These are phyloP conservation scores for Fusarium praegraminearum DNA, from an alignment of 2,329 filamentous ascomycete genomes.

Conservation along the genomic window DNA sequence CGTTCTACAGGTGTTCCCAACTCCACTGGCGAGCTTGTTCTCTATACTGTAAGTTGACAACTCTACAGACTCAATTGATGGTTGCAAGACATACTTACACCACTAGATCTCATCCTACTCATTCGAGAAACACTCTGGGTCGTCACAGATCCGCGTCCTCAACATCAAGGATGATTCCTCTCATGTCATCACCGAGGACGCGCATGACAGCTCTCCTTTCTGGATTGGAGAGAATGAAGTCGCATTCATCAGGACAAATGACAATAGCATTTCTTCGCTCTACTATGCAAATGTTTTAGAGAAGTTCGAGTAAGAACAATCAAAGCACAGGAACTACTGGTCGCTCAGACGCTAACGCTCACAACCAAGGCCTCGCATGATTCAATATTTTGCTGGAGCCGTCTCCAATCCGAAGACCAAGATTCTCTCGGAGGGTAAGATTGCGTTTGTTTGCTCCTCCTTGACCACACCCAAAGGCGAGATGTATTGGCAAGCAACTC, in stretches of 20 bases:
- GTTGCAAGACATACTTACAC: not conserved
- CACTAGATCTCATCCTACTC: constrained; percentile 77
- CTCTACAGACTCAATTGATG: constrained; percentile 10
- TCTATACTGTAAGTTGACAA: constrained; percentile 68
- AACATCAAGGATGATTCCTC: constrained; percentile 76
- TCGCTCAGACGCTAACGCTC: constrained; percentile 8
- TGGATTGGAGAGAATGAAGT: constrained; percentile 80
- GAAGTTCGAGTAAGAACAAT: constrained; percentile 54
- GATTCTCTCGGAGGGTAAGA: constrained; percentile 60
- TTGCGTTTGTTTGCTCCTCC: constrained; percentile 71
- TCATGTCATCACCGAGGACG: constrained; percentile 72
- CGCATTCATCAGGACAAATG: constrained; percentile 64
- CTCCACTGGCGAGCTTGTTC: constrained; percentile 69
- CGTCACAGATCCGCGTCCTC: constrained; percentile 76
- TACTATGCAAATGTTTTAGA: constrained; percentile 54
- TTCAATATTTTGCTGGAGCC: constrained; percentile 63
- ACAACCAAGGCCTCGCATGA: constrained; percentile 53
- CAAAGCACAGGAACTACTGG: not conserved
- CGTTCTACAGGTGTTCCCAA: constrained; percentile 79
- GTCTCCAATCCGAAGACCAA: constrained; percentile 71
- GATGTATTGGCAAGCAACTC: constrained; percentile 74
- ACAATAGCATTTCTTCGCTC: constrained; percentile 62
- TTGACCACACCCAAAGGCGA: constrained; percentile 75
- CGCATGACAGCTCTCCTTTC: constrained; percentile 74
- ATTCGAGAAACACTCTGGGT: constrained; percentile 79